Evolutionary conservation across 2,329 filamentous ascomycete species (phyloP).

Genomic region (Periconia digitata): DNA sequence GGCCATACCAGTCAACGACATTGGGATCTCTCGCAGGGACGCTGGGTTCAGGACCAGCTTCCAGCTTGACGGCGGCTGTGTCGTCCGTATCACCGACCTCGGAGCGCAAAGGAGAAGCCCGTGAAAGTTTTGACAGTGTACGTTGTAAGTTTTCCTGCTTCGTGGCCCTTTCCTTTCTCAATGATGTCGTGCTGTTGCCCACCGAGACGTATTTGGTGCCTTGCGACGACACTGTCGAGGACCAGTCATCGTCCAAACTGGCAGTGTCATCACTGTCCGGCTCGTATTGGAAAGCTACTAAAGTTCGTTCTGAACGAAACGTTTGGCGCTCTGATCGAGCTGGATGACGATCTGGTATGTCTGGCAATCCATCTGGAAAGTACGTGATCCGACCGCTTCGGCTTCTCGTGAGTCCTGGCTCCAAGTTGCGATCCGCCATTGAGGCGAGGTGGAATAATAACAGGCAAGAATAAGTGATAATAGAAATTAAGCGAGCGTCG

Average conservation of each 20-base stretch:
- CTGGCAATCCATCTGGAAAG: conserved; percentile 2
- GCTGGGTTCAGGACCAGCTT: no score
- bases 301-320: not conserved
- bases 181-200: not conserved
- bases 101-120: no score
- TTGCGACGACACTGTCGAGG: not conserved
- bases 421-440: no score
- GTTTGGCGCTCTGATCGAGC: not conserved
- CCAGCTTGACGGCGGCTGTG: no score
- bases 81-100: no score
- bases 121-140: not conserved
- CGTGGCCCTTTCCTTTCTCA: not conserved
- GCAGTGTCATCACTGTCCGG: not conserved
- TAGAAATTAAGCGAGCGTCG: no score
- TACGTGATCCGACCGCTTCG: conserved; percentile 5
- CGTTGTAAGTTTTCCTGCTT: not conserved
- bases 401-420: conserved; percentile 3
- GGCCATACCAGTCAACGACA: conserved; percentile 10
- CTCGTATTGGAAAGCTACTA: not conserved
- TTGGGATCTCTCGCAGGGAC: conserved; percentile 6
- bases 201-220: not conserved
- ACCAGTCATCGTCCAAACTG: not conserved
- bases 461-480: not conserved
- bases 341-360: not conserved
- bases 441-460: not conserved